Base-by-base conservation (phyloP, 371 early-diverging fungal genomes). In the Syncephalastrum sp. region DNA sequence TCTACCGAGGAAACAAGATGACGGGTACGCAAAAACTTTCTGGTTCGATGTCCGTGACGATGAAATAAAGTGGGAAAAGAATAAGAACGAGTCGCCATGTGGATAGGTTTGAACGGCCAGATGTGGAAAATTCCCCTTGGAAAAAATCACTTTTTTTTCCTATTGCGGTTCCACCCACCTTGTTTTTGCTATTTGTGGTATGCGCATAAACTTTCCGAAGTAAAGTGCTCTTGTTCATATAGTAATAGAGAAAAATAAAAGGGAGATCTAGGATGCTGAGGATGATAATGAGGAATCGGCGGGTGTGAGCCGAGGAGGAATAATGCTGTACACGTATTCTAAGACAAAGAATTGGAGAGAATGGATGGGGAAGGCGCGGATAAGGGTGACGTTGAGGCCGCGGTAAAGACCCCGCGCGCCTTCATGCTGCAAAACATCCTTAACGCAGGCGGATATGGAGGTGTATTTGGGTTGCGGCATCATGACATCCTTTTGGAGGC, bases 331-430 rank as follows among this genome's bases (percentile, higher is more conserved):
- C 43, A 86, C 86, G 24, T 59, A 59, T 51, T 59, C 59, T 17
- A 59, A 23, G 10, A 91, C 90, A 10, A 88, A 72, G 75, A 91
- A 90, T 65, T 90, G 89, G 23, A 92, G 72, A 6, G 89, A 84
- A 67, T 92, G 93, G 56, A 92, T 83, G 6, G 93, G 93, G 56
- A 91, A 87, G 14, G 92, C 91, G 10, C 93, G 74, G 24, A 91
- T 73, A 8, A 91, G 73, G 23, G 90, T 90, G 14, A 90, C 89
- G 5, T 80, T 80, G 1, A 92, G 63, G 3, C 93, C 93, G 21
- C 85, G 77, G 61, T 92, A 92, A 4, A 92, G 66, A 0, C 86
- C 86, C 3, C 76, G 61, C 27, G 84, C 21, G 0, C 91, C 91
- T 25, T 78, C 69, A 16, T 73, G 77, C 15, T 64, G 58, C 47